Base-by-base conservation (phyloP, 768 basidiomycete species). In the Royoungia palumana region DNA sequence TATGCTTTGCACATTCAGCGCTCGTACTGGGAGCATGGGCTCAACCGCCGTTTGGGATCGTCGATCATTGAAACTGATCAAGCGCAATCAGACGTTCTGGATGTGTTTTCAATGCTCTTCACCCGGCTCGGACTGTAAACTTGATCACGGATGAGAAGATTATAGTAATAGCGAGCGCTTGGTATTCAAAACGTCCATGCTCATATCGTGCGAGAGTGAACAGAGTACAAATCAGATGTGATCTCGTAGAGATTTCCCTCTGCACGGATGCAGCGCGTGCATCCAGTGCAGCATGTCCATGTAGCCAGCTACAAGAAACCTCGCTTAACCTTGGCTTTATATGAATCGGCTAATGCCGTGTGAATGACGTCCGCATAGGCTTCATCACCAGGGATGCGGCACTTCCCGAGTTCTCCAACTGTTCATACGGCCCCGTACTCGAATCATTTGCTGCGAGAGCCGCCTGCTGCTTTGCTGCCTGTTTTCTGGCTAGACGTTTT, bases 241-340 rank as follows among this genome's bases (percentile, higher is more conserved):
- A 44, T 35, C 11, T 51, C 20, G 42, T n/a, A 28, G 38, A 20
- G 20, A 27, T 24, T 24, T 24, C 11, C 17, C 16, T 39, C 24
- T 51, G 43, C 55, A 43, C 6, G 27, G 41, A 25, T 37, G 41
- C 22, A 30, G 48, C 39, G 43, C 27, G 49, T 46, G 49, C 45
- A 43, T 43, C 34, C 30, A 32, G 30, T 40, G 35, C 37, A 49
- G 41, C 55, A 57, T 57, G 56, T 53, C 50, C 54, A 38, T 47
- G 67, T 69, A 69, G 66, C 66, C 68, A 49, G 66, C 66, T 67
- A 67, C 66, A 50, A 58, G 47, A 55, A 46, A 32, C 28, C 32
- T 25, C 38, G 28, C 43, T 35, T 17, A 14, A 41, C 38, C 28
- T 35, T 39, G 25, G 21, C 17, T 12, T 28, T n/a, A 20, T 28